Evolutionary conservation across 1,284 basidiomycete genomes (phyloP).

Genomic region (Marasmius sp.): DNA sequence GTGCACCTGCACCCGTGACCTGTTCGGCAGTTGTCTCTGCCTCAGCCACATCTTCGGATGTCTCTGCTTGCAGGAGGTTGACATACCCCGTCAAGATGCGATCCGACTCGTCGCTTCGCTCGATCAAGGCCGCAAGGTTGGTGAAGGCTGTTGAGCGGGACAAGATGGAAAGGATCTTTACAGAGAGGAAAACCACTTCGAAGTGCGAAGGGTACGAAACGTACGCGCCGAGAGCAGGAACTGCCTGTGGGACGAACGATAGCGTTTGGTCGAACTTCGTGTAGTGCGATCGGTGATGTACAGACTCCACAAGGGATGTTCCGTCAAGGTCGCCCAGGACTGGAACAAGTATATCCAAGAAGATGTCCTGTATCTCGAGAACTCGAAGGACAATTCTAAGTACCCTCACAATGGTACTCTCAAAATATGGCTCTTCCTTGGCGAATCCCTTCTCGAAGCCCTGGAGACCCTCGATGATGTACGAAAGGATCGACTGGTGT

Average conservation of each 20-base stretch:
- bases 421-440: constrained; percentile 70
- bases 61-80: constrained; percentile 64
- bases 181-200: constrained; percentile 75
- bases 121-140: constrained; percentile 78
- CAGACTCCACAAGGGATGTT: constrained; percentile 48
- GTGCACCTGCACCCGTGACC: constrained; percentile 69
- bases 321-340: constrained; percentile 68
- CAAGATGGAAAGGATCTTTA: constrained; percentile 79
- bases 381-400: constrained; percentile 83
- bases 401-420: constrained; percentile 75
- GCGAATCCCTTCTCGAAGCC: constrained; percentile 73
- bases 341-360: constrained; percentile 87
- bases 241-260: constrained; percentile 73
- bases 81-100: constrained; percentile 85
- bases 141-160: constrained; percentile 59
- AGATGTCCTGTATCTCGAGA: constrained; percentile 85
- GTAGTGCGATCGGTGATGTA: constrained; percentile 68
- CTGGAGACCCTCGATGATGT: constrained; percentile 76
- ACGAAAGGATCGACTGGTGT: constrained; percentile 72
- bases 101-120: constrained; percentile 82
- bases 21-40: constrained; percentile 61
- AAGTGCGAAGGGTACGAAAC: constrained; percentile 72
- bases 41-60: constrained; percentile 55
- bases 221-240: constrained; percentile 84
- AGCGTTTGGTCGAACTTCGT: constrained; percentile 80